Evolutionary conservation across 192 early-diverging fungal species (phyloP).

Genomic region (Coemansia interrupta): DNA sequence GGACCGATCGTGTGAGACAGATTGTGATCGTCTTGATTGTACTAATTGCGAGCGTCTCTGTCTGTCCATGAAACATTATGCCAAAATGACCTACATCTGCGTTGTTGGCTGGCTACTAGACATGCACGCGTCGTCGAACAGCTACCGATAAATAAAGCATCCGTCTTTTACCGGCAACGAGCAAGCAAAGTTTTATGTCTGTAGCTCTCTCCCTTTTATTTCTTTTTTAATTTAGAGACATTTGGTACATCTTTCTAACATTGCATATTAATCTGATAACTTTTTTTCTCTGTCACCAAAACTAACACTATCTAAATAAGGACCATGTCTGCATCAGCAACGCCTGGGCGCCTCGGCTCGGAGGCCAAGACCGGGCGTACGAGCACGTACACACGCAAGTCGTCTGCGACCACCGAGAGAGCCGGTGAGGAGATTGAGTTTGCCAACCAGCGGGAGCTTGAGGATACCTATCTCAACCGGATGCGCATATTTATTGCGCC

Average conservation of each 20-base stretch:
- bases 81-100: too few species aligned
- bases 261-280: not conserved
- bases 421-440: constrained; percentile 52
- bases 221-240: too few species aligned
- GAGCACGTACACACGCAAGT: constrained; percentile 20
- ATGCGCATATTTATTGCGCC: constrained; percentile 50
- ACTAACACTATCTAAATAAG: not conserved
- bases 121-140: too few species aligned
- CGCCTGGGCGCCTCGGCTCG: constrained; percentile 4
- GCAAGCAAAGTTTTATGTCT: too few species aligned
- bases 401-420: constrained; percentile 21
- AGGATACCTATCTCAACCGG: constrained; percentile 37
- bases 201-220: too few species aligned
- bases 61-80: too few species aligned
- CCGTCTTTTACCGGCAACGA: too few species aligned
- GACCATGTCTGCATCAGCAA: constrained; percentile 17
- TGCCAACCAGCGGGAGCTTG: constrained; percentile 30
- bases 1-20: too few species aligned
- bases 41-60: too few species aligned
- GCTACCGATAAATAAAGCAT: too few species aligned
- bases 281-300: not conserved
- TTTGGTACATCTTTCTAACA: not conserved
- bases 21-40: too few species aligned
- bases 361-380: constrained; percentile 11
- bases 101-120: too few species aligned